Evolutionary conservation across 2,329 filamentous ascomycete species (phyloP), one percentile per base, ranked within the genome.

Genomic region (Pseudogymnoascus sp.): DNA sequence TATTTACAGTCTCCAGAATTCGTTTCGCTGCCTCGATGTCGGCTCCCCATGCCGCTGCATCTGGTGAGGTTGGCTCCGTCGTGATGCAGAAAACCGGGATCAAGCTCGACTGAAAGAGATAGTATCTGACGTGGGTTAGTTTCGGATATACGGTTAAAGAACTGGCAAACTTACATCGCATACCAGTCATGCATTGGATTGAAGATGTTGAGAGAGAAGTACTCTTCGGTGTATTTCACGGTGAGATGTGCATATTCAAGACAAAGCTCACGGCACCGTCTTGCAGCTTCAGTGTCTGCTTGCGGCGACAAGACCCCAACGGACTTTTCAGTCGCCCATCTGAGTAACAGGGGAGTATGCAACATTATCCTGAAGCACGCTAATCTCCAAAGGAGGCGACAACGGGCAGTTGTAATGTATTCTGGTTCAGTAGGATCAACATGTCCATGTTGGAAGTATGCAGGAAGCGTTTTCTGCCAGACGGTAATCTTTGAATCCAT

Each of bases 101-200:
- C 22, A 75, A 66, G 4, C 69, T 69, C 2, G 72, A 71, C 59
- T 74, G 73, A 54, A 75, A 75, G n/a, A 74, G 64, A 61, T 74
- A 74, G 62, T 71, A 74, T 28, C 73, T 66, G 4, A 65, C 67
- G 60, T 4, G 6, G 20, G 16, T 59, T 59, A 59, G 18, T 11
- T 11, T 43, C 14, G 3, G 14, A 12, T 20, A 11, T 37, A 25
- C 2, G 6, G 16, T 12, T 6, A 43, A n/a, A 59, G 33, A 22
- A 14, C n/a, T 25, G 57, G 33, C 20, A 43, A 20, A 59, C 57
- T 38, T 59, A 59, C 58, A 60, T 39, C 37, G 47, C 47, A 37
- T 75, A 75, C 72, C 72, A 74, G 6, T 71, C 69, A 9, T 66
- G 66, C 64, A 74, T 67, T 9, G 68, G 65, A 6, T 65, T 70